These are phyloP conservation scores for Penicillium glabrum DNA, from an alignment of 2,329 filamentous ascomycete species.

Conservation along the genomic window DNA sequence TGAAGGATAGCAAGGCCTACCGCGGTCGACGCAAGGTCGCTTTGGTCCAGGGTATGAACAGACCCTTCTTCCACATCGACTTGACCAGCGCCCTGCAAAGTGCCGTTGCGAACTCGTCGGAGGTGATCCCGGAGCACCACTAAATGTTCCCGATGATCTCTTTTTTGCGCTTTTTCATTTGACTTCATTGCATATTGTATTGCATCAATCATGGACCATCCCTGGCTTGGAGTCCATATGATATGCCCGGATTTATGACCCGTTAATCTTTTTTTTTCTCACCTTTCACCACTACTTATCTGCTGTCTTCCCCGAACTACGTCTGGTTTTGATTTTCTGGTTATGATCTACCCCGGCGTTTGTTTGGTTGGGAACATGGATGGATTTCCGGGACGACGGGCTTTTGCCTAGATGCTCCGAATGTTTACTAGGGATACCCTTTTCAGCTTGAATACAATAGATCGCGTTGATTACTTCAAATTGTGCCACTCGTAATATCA, in stretches of 20 bases:
- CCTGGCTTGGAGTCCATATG: constrained; percentile 22
- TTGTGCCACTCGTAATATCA: neutral
- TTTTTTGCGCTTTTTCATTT: neutral
- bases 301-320: neutral
- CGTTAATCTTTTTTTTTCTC: constrained; percentile 17
- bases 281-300: neutral
- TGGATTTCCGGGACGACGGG: neutral
- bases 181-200: constrained; percentile 4
- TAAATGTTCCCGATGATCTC: constrained; percentile 2
- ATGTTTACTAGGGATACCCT: constrained; percentile 16
- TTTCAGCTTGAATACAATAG: constrained; percentile 9
- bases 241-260: constrained; percentile 20
- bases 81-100: constrained; percentile 85
- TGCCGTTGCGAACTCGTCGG: constrained; percentile 75
- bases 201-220: constrained; percentile 12
- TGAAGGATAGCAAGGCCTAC: constrained; percentile 51
- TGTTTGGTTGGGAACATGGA: neutral
- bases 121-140: constrained; percentile 13
- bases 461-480: constrained; percentile 6
- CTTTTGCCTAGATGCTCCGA: neutral
- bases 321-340: neutral
- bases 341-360: neutral
- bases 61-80: constrained; percentile 92
- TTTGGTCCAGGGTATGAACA: constrained; percentile 79
- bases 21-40: constrained; percentile 48